Evolutionary conservation across 108 stramenopile genomes (phyloP), one percentile per base, ranked within the genome.

Genomic region (Nannochloropsis salina): DNA sequence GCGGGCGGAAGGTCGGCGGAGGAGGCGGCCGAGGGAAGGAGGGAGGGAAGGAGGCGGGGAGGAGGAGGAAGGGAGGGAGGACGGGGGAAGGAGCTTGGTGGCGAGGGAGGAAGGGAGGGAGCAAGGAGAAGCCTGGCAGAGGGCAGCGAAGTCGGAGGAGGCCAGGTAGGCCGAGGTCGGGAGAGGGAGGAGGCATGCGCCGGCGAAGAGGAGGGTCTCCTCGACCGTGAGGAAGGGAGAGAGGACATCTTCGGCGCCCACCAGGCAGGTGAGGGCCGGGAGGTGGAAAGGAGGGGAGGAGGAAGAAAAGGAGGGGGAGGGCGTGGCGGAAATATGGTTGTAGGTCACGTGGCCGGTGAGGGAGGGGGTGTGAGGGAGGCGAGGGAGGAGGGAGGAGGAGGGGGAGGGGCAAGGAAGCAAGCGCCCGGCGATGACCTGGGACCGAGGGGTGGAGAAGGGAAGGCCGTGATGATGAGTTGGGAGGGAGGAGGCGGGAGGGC

Each of bases 121-220:
- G 31, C 0, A 1, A 31, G 31, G 31, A 31, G 31, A 31, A 31
- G 31, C 31, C 31, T 31, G 31, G 31, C 31, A 31, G 31, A 31
- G 31, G 31, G 31, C 31, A 31, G 31, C 31, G 1, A 31, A 31
- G 31, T 31, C 31, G 31, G 31, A 31, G 31, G 31, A 31, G 31
- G 31, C 31, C 31, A 31, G 31, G 31, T 31, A 31, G 1, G 31
- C 31, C 31, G 31, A 31, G 31, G 31, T 31, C 31, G 31, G 31
- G 47, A 51, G 10, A 12, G 47, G 47, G 47, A 51, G 47, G 47
- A 51, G 47, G 80, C 93, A 94, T 10, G 89, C 74, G 43, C 82
- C 95, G 5, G 95, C 94, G 92, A 94, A 96, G 10, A 88, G 86
- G n/a, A 94, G 82, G 1, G 95, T 95, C 88, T 96, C 95, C 79